A percentile compares a stretch with the other conserved stretches of the same genome.
These are phyloP conservation scores for Ilex aquifolium DNA, from an alignment of 257 asterid genomes.

Conservation along the genomic window DNA sequence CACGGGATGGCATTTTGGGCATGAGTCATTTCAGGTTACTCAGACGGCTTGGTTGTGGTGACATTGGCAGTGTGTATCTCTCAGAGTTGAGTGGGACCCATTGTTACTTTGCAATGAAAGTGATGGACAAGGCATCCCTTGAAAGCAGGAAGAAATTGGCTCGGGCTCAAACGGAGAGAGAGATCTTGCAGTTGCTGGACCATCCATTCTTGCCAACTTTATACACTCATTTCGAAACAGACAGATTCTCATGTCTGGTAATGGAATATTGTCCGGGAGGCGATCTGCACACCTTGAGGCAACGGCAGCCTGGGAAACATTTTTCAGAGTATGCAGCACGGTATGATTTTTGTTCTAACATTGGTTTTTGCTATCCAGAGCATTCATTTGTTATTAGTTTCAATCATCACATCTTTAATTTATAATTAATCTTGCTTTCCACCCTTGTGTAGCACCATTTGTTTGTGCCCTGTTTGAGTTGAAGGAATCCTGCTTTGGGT, in stretches of 20 bases:
- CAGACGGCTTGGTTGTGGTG: slow-evolving; percentile 50
- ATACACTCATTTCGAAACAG: slow-evolving; percentile 54
- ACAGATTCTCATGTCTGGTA: slow-evolving; percentile 47
- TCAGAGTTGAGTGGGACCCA: slow-evolving; percentile 45
- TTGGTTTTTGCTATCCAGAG: neutral
- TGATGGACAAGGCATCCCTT: slow-evolving; percentile 52
- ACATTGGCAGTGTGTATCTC: slow-evolving; percentile 50
- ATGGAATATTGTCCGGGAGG: slow-evolving; percentile 64
- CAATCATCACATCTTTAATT: neutral
- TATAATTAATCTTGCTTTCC: no score
- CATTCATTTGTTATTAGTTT: neutral
- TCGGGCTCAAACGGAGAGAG: slow-evolving; percentile 51
- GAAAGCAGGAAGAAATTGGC: slow-evolving; percentile 41
- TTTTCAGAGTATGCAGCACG: slow-evolving; percentile 55
- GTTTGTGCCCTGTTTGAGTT: no score
- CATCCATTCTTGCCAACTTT: slow-evolving; percentile 56
- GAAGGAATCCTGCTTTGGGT: no score
- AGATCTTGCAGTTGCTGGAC: slow-evolving; percentile 49
- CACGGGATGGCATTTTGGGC: slow-evolving; percentile 38
- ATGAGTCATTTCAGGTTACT: slow-evolving; percentile 47
- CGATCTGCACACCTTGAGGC: slow-evolving; percentile 47
- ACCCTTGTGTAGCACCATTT: no score
- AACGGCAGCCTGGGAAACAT: slow-evolving; percentile 50
- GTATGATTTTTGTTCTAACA: slow-evolving; percentile 16
- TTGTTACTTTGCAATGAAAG: slow-evolving; percentile 50